These are phyloP conservation scores for Chloris gayana DNA, from an alignment of 176 grass and related monocot species.

Conservation along the genomic window DNA sequence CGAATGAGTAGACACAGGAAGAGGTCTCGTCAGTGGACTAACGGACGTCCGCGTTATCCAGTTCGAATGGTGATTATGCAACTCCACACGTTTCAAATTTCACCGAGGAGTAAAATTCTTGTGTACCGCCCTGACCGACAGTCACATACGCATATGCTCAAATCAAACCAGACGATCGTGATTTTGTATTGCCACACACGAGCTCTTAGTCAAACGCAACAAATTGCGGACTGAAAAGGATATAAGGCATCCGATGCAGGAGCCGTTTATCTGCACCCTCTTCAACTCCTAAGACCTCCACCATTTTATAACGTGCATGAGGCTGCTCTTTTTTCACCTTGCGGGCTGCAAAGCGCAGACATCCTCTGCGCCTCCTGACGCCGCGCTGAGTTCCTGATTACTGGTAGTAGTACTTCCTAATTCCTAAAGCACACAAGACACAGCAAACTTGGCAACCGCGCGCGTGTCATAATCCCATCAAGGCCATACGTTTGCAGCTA, in stretches of 20 bases:
- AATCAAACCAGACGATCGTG: not conserved
- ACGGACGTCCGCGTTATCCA: too few species aligned
- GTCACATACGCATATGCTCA: not conserved
- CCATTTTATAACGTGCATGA: not conserved
- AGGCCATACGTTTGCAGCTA: not conserved
- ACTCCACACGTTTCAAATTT: not conserved
- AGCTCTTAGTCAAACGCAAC: slow-evolving; percentile 30
- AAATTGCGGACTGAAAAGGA: slow-evolving; percentile 40
- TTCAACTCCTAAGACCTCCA: not conserved
- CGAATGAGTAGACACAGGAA: not conserved
- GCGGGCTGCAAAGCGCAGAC: slow-evolving; percentile 30
- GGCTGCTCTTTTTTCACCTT: not conserved
- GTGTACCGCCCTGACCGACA: not conserved
- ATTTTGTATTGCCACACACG: not conserved
- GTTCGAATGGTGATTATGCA: not conserved
- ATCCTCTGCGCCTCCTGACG: slow-evolving; percentile 36
- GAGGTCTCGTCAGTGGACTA: not conserved
- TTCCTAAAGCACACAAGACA: not conserved
- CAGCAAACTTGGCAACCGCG: not conserved
- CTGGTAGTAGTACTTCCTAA: too few species aligned
- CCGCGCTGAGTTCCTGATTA: not conserved
- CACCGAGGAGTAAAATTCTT: not conserved
- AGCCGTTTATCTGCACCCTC: not conserved
- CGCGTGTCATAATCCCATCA: slow-evolving; percentile 13
- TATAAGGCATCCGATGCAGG: slow-evolving; percentile 38